Base-by-base conservation (phyloP, 2,329 filamentous ascomycete genomes). In the Monilinia polystroma region DNA sequence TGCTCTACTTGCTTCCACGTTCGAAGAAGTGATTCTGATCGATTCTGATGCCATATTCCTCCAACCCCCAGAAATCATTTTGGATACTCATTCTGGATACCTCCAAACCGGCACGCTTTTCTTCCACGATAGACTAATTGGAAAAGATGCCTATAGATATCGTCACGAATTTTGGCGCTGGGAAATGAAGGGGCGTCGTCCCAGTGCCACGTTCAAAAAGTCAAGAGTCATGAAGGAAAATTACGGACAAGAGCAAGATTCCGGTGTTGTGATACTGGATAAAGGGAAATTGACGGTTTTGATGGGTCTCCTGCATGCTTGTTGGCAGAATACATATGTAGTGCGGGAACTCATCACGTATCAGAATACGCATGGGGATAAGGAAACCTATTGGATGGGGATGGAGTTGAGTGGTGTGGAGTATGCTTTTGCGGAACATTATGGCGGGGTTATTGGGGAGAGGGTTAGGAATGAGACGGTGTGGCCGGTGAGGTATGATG, bases 321-420 rank as follows among this genome's bases (percentile, higher is more conserved):
- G 75, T n/a, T 82, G 80, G 81, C 80, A 82, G 69, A 82, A 82
- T 62, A 78, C 77, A 1, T 71, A 75, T 8, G 70, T 67, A 0
- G 79, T 81, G 0, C 76, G 80, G 0, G 77, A 80, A 4, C 73
- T 78, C 35, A 74, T 78, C 12, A 80, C 80, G 0, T 81, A 81
- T 67, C 73, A 75, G 43, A 72, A 80, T 38, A 79, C 75, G 0
- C 78, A 82, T 29, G 81, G 81, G 0, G 81, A 82, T 49, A 82
- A 82, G 69, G 81, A 82, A 68, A 79, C 76, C 0, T 82, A 77
- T 75, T 82, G 80, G 81, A 73, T 82, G 29, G 80, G 80, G 0
- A 74, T 81, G 10, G 80, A 82, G 66, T 73, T 81, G 1, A 75
- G 76, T 3, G 77, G 76, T 4, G 75, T 78, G 0, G 68, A 60